Base-by-base conservation (phyloP, 306 rosid species). In the Calophaca sinica region DNA sequence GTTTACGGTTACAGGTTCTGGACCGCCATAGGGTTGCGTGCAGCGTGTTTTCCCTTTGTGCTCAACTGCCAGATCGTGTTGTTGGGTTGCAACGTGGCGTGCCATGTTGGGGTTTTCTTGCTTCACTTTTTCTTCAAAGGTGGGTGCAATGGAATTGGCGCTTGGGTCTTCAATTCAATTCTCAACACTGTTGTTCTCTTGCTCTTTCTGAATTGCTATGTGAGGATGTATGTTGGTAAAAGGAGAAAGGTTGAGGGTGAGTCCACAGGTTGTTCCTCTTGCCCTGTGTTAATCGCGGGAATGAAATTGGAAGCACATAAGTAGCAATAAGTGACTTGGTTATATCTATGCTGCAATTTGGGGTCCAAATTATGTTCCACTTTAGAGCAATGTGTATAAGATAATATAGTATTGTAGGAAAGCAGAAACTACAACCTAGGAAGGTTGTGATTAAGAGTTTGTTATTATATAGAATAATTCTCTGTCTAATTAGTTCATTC, bases 111-210 rank as follows among this genome's bases (percentile, higher is more conserved):
- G 0, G 96, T 91, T 0, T 72, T 93, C 36, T 2, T 86, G 73
- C 74, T 91, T 8, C 97, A 93, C 20, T 83, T 88, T 54, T 84
- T 86, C 12, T 63, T 85, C 78, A 63, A 72, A 50, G 96, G 93
- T 0, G 93, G 96, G 7, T 93, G 98, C 51, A 89, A 89, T 38
- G 97, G 98, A 8, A 91, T 93, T 3, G 96, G 91, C 3, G 92
- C 97, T 2, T 91, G 98, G 94, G 29, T 74, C 12, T 88, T 93
- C 81, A 93, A 93, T 51, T 87, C 92, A 2, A 82, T 90, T 1
- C 89, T 88, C 0, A 92, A 92, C 26, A 72, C 65, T 1, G 90
- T 78, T 0, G 71, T 92, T 48, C 72, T 92, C 32, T 4, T 87
- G 42, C 80, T 88, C 0, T 90, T 88, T 65, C 70, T 92, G 36